Conservation (phyloP, 768 basidiomycete species). For the Lentinus tigrinus region DNA sequence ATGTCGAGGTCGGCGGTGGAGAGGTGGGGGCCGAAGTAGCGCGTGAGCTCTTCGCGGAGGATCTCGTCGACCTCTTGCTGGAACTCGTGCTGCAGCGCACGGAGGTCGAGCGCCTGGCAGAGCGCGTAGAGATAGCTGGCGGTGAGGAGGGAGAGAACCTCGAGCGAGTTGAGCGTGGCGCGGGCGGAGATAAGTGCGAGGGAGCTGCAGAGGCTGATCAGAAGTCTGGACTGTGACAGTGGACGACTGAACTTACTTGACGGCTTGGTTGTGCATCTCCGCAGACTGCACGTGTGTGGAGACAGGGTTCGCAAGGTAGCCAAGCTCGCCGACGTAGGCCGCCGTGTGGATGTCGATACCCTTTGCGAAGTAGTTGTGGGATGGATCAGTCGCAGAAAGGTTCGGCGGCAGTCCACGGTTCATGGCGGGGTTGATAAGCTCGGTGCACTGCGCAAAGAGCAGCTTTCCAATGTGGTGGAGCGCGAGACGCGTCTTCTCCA, state of each 20-base stretch:
- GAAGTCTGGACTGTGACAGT: background rate
- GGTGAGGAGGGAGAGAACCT: constrained; percentile 72
- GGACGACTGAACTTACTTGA: constrained; percentile 66
- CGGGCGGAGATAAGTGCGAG: constrained; percentile 83
- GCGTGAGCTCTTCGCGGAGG: constrained; percentile 47
- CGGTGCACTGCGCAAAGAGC: constrained; percentile 54
- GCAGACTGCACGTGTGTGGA: constrained; percentile 83
- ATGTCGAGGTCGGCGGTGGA: constrained; percentile 31
- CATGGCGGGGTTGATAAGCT: constrained; percentile 78
- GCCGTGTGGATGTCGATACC: constrained; percentile 84
- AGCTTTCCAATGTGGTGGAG: constrained; percentile 52
- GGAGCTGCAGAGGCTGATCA: constrained; percentile 47
- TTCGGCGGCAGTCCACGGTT: constrained; percentile 83
- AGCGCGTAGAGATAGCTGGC: constrained; percentile 76
- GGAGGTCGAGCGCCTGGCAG: constrained; percentile 85
- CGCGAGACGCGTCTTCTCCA: constrained; percentile 79
- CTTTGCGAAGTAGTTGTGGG: constrained; percentile 80
- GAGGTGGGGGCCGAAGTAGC: constrained; percentile 44
- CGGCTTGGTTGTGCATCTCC: constrained; percentile 91
- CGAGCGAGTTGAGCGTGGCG: constrained; percentile 73
- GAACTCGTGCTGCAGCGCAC: constrained; percentile 72
- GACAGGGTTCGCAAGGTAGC: constrained; percentile 80
- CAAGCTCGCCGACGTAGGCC: constrained; percentile 80
- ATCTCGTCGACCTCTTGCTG: constrained; percentile 46
- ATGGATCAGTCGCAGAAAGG: constrained; percentile 76